phyloP scores from a whole-genome alignment of 306 rosid species.

The Comarum palustre region DNA sequence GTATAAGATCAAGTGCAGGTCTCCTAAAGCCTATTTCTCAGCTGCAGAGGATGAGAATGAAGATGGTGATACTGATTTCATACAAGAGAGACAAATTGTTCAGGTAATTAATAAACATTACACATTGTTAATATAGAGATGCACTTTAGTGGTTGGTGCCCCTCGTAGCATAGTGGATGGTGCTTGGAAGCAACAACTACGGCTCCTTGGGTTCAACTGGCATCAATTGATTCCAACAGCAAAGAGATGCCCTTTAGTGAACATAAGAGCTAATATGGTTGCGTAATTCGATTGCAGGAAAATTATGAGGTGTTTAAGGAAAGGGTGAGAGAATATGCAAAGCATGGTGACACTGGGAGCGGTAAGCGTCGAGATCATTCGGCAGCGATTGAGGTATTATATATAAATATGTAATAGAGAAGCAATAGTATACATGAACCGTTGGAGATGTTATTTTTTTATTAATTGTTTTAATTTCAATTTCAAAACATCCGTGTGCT shows the following conservation, averaged over 20 bases:
- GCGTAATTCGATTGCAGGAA: conserved; percentile 37
- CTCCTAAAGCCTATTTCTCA: conserved; percentile 63
- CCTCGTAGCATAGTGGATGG: too few species aligned
- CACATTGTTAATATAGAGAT: not conserved
- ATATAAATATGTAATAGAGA: not conserved
- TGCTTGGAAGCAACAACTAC: too few species aligned
- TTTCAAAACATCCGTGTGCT: not conserved
- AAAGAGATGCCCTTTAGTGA: not conserved
- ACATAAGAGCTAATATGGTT: not conserved
- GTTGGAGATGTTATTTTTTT: too few species aligned
- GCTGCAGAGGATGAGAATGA: conserved; percentile 15
- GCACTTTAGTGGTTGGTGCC: too few species aligned
- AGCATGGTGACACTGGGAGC: conserved; percentile 19
- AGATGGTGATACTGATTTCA: conserved; percentile 26
- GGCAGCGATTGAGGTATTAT: conserved; percentile 46
- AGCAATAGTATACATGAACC: too few species aligned
- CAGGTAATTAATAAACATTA: conserved; percentile 27
- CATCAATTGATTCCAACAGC: too few species aligned
- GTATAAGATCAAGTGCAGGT: conserved; percentile 39
- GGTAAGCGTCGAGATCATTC: conserved; percentile 36
- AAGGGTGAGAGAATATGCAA: conserved; percentile 23
- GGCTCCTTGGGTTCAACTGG: too few species aligned
- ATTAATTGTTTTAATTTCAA: not conserved
- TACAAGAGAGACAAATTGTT: conserved; percentile 29
- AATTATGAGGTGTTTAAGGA: conserved; percentile 39